A percentile compares a stretch with the other conserved stretches of the same genome.
These are phyloP conservation scores for Monosporascus sp. DNA, from an alignment of 2,329 filamentous ascomycete genomes.

Conservation along the genomic window DNA sequence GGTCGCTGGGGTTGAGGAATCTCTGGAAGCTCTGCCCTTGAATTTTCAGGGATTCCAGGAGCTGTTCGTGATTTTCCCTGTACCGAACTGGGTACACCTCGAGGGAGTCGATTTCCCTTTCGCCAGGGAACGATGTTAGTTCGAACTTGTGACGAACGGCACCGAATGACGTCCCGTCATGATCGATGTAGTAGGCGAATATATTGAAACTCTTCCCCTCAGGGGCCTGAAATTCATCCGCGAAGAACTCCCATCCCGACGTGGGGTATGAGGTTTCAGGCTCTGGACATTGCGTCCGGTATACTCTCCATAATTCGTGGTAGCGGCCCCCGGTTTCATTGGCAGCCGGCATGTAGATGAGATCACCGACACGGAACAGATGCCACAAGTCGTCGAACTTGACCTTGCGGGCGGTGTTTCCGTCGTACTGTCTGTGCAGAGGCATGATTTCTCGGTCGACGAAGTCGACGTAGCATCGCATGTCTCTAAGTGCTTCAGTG, in stretches of 20 bases:
- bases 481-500: conserved; percentile 33
- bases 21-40: conserved; percentile 30
- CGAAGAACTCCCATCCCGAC: conserved; percentile 31
- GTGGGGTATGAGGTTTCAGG: conserved; percentile 24
- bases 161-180: conserved; percentile 34
- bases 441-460: conserved; percentile 38
- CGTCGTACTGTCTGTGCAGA: conserved; percentile 23
- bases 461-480: conserved; percentile 39
- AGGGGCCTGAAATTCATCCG: conserved; percentile 25
- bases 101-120: conserved; percentile 32
- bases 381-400: conserved; percentile 38
- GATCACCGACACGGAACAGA: conserved; percentile 35
- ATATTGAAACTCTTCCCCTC: conserved; percentile 29
- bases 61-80: conserved; percentile 27
- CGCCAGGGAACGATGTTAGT: conserved; percentile 32
- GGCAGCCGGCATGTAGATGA: conserved; percentile 34
- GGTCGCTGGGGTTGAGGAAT: conserved; percentile 24
- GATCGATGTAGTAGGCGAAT: conserved; percentile 37
- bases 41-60: conserved; percentile 27
- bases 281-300: conserved; percentile 27
- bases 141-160: conserved; percentile 33
- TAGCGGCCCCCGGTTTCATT: conserved; percentile 31
- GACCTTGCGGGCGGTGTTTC: conserved; percentile 25
- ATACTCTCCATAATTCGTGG: conserved; percentile 35
- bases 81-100: conserved; percentile 36